Evolutionary conservation across 257 asterid species (phyloP).

Genomic region (Coffea canephora): DNA sequence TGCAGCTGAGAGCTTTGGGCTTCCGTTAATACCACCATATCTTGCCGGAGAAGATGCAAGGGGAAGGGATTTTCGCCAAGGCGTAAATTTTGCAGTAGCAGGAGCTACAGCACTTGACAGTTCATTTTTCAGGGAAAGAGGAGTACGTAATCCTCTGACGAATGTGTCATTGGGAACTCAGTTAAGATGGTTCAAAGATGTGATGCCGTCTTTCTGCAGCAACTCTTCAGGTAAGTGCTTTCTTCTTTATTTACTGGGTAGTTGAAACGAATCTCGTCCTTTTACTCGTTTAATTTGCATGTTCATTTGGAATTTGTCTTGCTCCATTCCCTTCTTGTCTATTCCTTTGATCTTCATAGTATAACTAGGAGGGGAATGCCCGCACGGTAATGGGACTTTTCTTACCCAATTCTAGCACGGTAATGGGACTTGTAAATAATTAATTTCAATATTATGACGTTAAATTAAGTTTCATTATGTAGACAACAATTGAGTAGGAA

Average conservation of each 20-base stretch:
- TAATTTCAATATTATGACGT: no score
- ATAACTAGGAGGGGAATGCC: no score
- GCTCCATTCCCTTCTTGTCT: background rate
- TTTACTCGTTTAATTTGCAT: no score
- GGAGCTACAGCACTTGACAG: slow-evolving; percentile 45
- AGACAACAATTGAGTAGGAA: no score
- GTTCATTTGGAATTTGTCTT: no score
- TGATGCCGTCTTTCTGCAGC: slow-evolving; percentile 25
- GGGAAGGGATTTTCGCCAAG: background rate
- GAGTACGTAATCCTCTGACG: slow-evolving; percentile 24
- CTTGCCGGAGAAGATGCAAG: slow-evolving; percentile 1
- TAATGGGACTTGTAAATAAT: no score
- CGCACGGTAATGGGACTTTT: no score
- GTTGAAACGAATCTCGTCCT: no score
- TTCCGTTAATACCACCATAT: slow-evolving; percentile 26
- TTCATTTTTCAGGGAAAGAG: slow-evolving; percentile 28
- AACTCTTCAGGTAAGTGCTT: background rate
- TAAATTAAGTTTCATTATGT: no score
- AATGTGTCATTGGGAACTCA: slow-evolving; percentile 40
- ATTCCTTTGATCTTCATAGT: background rate
- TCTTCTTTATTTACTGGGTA: no score
- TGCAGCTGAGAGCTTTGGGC: slow-evolving; percentile 22
- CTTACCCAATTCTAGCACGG: no score
- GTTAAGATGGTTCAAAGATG: slow-evolving; percentile 40
- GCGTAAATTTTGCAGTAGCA: slow-evolving; percentile 28